Base-by-base conservation (phyloP, 2,329 filamentous ascomycete species). In the Arthrinium phaeospermum region DNA sequence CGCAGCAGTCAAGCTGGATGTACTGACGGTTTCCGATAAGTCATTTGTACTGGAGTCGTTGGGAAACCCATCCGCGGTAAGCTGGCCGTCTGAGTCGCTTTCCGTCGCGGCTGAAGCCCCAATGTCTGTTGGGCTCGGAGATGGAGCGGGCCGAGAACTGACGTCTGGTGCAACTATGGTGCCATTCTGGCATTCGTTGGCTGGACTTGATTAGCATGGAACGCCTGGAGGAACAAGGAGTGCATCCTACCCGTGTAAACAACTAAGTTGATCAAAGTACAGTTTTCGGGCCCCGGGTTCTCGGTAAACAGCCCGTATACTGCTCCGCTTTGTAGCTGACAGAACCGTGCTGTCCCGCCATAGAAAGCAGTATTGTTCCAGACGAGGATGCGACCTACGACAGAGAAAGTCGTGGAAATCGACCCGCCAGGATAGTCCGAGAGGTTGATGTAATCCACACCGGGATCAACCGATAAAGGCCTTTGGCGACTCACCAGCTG, bases 391-490 rank as follows among this genome's bases (percentile, higher is more conserved):
- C 49, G 46, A n/a, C 53, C 57, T 12, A 70, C n/a, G 19, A 72
- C 68, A 19, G 27, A 22, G 16, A 72, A 72, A 46, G 71, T 64
- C 27, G 45, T 72, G 14, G 49, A 44, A 44, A 72, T 70, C n/a
- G 68, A 70, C 7, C 71, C 53, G 27, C 68, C 68, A 6, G 68
- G 27, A 30, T 70, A 72, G 51, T 70, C 51, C 0, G 57, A 27
- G 30, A 72, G 67, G 27, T 70, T 68, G 30, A 70, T 70, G 22
- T 68, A 70, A 22, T 53, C 24, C 14, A 70, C 68, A 3, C 61
- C 71, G 24, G 68, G 71, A 41, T 72, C 71, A n/a, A 70, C 68
- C 3, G 71, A 72, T 45, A 72, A 24, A n/a, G 71, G 53, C 30
- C 24, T 51, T 22, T 37, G 53, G 6, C 53, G 47, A 14, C 27